Evolutionary conservation across 345 rosid genomes (phyloP), one percentile per base, ranked within the genome.

Genomic region (Geranium brycei): DNA sequence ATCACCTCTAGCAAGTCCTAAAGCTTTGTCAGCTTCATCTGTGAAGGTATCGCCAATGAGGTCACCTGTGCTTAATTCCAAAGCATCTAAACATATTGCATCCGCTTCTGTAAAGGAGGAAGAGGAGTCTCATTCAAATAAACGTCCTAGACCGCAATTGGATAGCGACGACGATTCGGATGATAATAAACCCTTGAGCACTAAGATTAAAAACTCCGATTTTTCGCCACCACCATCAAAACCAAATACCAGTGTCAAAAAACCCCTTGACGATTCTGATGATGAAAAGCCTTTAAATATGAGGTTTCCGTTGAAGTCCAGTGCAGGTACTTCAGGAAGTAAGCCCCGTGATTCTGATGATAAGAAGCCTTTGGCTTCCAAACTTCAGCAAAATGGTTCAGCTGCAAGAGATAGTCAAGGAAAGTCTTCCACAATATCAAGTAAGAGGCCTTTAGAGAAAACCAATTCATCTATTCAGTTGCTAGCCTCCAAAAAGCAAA

Each of bases 371-470:
- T 31, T 77, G 71, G 63, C 73, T 65, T 70, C 67, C 59, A 87
- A 79, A 81, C 6, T 74, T 73, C 77, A 68, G 78, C 85, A 80
- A 65, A 91, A 91, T 78, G 99, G 97, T 72, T 80, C 76, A 4
- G 51, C 64, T 53, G 13, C 64, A 41, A 82, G 75, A 68, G 86
- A 78, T 61, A 84, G 72, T 76, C 81, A 62, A 57, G 76, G 73
- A 17, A 81, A 72, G 57, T 64, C 71, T 18, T 62, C 84, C 19
- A 51, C 61, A 59, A 53, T 78, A 60, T 67, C 80, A 18, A 76
- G 70, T 74, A 95, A 95, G 83, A 91, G 99, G 68, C 91, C 91
- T 66, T 40, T 83, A 73, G 95, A 88, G 64, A 83, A 78, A 75
- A 71, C 67, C 15, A 71, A 16, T 69, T 73, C 82, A 40, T 72